Percentiles rank a stretch among this genome's conserved stretches.
Conservation (phyloP, 805 yeast species). For the Zygosaccharomyces rouxii region DNA sequence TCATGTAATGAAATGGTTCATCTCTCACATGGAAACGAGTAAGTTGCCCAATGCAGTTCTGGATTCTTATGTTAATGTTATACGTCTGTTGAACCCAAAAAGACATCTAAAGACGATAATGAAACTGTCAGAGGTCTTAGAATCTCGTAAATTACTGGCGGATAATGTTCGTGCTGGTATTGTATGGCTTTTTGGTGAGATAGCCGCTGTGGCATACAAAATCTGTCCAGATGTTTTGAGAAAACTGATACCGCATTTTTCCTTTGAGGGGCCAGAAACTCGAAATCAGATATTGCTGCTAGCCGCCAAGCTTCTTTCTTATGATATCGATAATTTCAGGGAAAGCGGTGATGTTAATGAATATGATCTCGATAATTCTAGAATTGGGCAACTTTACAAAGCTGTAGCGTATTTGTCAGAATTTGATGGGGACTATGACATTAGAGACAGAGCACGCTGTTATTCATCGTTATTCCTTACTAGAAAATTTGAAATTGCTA, state of each 20-base stretch:
- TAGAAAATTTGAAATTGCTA: constrained; percentile 55
- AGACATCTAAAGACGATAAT: constrained; percentile 53
- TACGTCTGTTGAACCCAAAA: constrained; percentile 57
- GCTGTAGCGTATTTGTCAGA: constrained; percentile 59
- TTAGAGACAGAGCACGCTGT: constrained; percentile 81
- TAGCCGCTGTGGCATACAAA: constrained; percentile 42
- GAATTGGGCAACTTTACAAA: constrained; percentile 51
- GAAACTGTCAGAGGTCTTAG: constrained; percentile 41
- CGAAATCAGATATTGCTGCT: constrained; percentile 67
- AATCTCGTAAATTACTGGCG: constrained; percentile 23
- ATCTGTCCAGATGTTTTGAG: constrained; percentile 77
- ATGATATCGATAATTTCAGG: constrained; percentile 44
- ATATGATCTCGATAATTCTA: constrained; percentile 35
- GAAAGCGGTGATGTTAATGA: constrained; percentile 18
- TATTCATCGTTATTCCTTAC: constrained; percentile 55
- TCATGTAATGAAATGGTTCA: constrained; percentile 61
- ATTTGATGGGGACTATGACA: constrained; percentile 70
- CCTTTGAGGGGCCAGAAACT: constrained; percentile 52
- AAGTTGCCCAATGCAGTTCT: constrained; percentile 35
- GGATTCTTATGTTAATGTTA: constrained; percentile 65
- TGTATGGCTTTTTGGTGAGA: constrained; percentile 90
- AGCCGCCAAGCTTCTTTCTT: constrained; percentile 67
- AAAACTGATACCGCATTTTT: constrained; percentile 48
- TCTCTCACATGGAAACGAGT: constrained; percentile 41
- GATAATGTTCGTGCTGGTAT: constrained; percentile 71